Evolutionary conservation across 352 stramenopile species (phyloP), one percentile per base, ranked within the genome.

Genomic region (Globisporangium nunn): DNA sequence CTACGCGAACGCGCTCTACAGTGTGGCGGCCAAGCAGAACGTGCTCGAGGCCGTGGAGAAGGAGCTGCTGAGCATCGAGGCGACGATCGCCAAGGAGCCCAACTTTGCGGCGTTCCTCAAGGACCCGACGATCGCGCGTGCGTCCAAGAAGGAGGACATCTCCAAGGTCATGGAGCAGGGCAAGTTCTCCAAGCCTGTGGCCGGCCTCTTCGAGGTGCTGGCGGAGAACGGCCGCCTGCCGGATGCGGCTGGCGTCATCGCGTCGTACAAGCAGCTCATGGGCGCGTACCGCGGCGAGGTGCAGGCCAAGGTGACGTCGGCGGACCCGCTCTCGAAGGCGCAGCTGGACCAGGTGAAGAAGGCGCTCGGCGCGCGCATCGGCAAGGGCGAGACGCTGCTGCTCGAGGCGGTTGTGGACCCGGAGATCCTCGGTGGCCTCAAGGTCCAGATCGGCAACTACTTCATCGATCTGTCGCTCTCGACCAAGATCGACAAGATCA

Each of bases 1-100:
- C 47, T 99, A 99, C 78, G 96, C 96, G 62, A 98, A 98, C 68
- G 96, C 96, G 41, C 85, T 97, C 23, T 99, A 98, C 88, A 88
- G 88, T 66, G 95, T 97, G 54, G 96, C 95, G 37, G 95, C 90
- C 63, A 91, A 91, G 72, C 73, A 88, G 65, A 88, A 93, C 64
- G 60, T 70, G 63, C 67, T 96, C 11, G 81, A 93, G 15, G 64
- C 76, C 0, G 86, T 96, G 43, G 86, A 96, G 76, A 88, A 91
- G 71, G 86, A 96, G 70, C 71, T 96, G 7, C 93, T 98, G 69
- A 72, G 57, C 29, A 78, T 94, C 57, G 71, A 89, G 59, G 72
- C 80, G 47, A 85, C 78, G 49, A 96, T 98, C 56, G 62, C 74
- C 48, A 91, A 86, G 59, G 95, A 95, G 67, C 65, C 79, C 14